A percentile compares a stretch with the other conserved stretches of the same genome.
These are phyloP conservation scores for Saccharomyces hybrid DNA, from an alignment of 1,139 yeast species.

Conservation along the genomic window DNA sequence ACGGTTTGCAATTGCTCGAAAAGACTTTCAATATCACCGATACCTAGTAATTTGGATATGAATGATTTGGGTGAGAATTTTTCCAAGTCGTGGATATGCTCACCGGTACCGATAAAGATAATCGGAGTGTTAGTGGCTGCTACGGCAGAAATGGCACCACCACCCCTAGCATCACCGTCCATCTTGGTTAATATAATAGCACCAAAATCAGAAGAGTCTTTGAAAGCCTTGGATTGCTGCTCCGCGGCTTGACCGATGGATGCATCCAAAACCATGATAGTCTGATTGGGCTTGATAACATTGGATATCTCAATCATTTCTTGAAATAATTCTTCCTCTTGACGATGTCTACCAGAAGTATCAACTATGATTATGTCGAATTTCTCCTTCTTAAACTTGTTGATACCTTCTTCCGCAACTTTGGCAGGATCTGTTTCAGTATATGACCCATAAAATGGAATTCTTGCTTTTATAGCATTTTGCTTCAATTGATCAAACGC, in stretches of 20 bases:
- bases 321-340: slow-evolving; percentile 81
- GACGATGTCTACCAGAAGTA: slow-evolving; percentile 97
- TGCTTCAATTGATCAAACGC: slow-evolving; percentile 97
- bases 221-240: slow-evolving; percentile 87
- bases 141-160: slow-evolving; percentile 98
- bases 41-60: slow-evolving; percentile 81
- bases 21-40: slow-evolving; percentile 90
- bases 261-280: slow-evolving; percentile 96
- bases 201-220: slow-evolving; percentile 88
- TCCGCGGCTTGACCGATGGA: slow-evolving; percentile 98
- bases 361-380: slow-evolving; percentile 93
- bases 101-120: slow-evolving; percentile 96
- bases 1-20: slow-evolving; percentile 89
- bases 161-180: slow-evolving; percentile 99
- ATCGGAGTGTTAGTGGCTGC: slow-evolving; percentile 97
- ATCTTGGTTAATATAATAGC: slow-evolving; percentile 90
- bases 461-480: slow-evolving; percentile 89
- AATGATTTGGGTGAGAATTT: slow-evolving; percentile 85
- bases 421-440: slow-evolving; percentile 93
- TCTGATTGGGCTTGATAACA: slow-evolving; percentile 82
- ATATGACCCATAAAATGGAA: slow-evolving; percentile 92
- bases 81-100: slow-evolving; percentile 89
- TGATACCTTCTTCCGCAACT: slow-evolving; percentile 87
- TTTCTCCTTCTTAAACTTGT: slow-evolving; percentile 80
- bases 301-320: slow-evolving; percentile 93